Percentiles rank a stretch among this genome's conserved stretches.
These are phyloP conservation scores for Rhexocercosporidium sp. DNA, from an alignment of 2,329 filamentous ascomycete genomes.

Conservation along the genomic window DNA sequence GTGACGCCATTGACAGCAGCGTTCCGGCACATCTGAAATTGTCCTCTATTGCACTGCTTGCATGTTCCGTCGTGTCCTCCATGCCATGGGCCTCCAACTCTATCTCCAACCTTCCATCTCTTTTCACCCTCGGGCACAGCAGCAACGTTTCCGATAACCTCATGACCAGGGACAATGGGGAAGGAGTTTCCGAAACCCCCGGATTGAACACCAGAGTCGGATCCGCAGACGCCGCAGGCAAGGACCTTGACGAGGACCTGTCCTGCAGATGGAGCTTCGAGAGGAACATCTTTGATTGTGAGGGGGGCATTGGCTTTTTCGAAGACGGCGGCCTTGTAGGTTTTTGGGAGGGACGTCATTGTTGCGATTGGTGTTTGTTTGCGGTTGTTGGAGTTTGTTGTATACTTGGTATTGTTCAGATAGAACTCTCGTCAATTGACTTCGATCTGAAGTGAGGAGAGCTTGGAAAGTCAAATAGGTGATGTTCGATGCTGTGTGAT, in stretches of 20 bases:
- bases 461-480: neutral
- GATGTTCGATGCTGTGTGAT: neutral
- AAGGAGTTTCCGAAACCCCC: constrained; percentile 60
- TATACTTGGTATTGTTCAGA: neutral
- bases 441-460: neutral
- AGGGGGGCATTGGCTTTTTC: constrained; percentile 57
- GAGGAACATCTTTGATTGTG: constrained; percentile 61
- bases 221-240: constrained; percentile 75
- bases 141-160: constrained; percentile 71
- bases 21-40: constrained; percentile 73
- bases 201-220: constrained; percentile 53
- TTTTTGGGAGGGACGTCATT: constrained; percentile 58
- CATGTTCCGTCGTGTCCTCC: constrained; percentile 65
- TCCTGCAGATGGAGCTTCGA: constrained; percentile 59
- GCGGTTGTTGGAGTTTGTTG: neutral
- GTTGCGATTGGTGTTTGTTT: constrained; percentile 10
- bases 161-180: constrained; percentile 72
- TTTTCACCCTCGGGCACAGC: constrained; percentile 62
- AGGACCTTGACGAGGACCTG: constrained; percentile 74
- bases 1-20: constrained; percentile 67
- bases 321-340: constrained; percentile 70
- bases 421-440: neutral
- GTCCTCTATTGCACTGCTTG: constrained; percentile 63
- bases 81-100: constrained; percentile 73
- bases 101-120: constrained; percentile 65